These are phyloP conservation scores for Rhodotorula babjevae DNA, from an alignment of 768 basidiomycete species.

Conservation along the genomic window DNA sequence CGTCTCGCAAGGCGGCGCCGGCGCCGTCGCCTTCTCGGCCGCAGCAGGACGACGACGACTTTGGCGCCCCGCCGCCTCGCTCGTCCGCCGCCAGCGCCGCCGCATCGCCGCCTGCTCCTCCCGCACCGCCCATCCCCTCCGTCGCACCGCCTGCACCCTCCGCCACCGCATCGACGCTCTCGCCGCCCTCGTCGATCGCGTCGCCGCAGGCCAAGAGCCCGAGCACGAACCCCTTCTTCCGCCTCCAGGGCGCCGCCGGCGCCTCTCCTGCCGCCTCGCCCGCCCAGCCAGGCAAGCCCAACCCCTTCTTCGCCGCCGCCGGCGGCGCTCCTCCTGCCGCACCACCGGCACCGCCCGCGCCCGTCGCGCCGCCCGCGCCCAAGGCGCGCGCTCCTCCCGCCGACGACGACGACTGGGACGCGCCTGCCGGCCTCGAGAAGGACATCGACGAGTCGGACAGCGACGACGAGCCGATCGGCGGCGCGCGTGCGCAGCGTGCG, in stretches of 20 bases:
- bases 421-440: conserved; percentile 35
- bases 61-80: conserved; percentile 49
- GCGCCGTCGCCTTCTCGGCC: conserved; percentile 14
- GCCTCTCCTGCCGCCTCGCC: conserved; percentile 48
- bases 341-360: conserved; percentile 42
- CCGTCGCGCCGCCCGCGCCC: conserved; percentile 43
- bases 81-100: conserved; percentile 40
- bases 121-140: conserved; percentile 11
- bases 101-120: conserved; percentile 43
- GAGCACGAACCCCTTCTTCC: conserved; percentile 75
- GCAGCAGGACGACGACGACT: conserved; percentile 20
- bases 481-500: conserved; percentile 18
- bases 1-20: conserved; percentile 43
- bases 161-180: conserved; percentile 22
- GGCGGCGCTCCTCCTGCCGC: conserved; percentile 36
- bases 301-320: conserved; percentile 49
- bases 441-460: conserved; percentile 32
- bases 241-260: conserved; percentile 50
- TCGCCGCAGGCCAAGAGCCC: conserved; percentile 51
- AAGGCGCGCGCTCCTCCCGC: conserved; percentile 45
- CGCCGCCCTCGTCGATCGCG: conserved; percentile 37
- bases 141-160: background rate
- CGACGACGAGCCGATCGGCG: conserved; percentile 32
- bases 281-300: conserved; percentile 45
- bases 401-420: conserved; percentile 39